Percentiles rank a stretch among this genome's conserved stretches.
Evolutionary conservation across 2,329 filamentous ascomycete genomes (phyloP).

Genomic region (Bretziella fagacearum): DNA sequence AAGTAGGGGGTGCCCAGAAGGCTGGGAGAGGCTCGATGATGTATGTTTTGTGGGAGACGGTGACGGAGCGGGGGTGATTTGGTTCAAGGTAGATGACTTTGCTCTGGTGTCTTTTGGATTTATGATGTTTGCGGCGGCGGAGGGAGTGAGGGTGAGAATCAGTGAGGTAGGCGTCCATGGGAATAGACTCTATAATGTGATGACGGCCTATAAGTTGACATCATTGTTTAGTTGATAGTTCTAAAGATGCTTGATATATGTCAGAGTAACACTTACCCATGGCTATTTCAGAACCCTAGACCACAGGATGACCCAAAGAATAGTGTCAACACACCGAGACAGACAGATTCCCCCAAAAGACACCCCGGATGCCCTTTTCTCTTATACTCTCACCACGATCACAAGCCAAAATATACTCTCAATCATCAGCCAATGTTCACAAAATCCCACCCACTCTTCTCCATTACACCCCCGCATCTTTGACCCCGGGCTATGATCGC

Average conservation of each 20-base stretch:
- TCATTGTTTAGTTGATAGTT: neutral
- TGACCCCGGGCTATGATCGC: neutral
- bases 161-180: neutral
- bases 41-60: neutral
- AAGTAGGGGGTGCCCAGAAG: neutral
- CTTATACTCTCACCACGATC: no score
- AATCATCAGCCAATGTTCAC: no score
- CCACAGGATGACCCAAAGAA: no score
- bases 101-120: neutral
- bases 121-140: neutral
- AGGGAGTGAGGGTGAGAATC: neutral
- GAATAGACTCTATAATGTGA: neutral
- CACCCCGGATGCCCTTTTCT: no score
- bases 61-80: neutral
- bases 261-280: neutral
- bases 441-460: neutral
- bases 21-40: neutral
- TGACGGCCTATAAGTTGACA: neutral
- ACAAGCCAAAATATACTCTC: no score
- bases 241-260: neutral
- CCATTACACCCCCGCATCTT: neutral
- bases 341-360: no score
- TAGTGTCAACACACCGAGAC: no score
- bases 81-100: constrained; percentile 4
- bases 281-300: neutral